Evolutionary conservation across 2,329 filamentous ascomycete genomes (phyloP).

Genomic region (Pseudogymnoascus sp.): DNA sequence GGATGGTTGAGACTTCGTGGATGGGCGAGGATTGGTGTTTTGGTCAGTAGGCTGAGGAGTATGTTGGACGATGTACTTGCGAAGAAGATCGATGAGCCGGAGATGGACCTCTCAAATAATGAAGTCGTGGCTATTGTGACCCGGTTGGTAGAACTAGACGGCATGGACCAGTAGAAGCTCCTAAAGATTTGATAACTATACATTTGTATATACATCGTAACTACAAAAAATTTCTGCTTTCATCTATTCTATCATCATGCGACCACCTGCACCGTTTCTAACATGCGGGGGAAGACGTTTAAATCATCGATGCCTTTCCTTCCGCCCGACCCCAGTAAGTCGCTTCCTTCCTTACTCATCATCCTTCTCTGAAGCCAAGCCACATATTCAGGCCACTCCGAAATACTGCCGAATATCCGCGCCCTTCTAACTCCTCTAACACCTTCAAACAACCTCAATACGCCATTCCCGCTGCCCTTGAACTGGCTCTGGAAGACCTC

Average conservation of each 20-base stretch:
- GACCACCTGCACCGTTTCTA: neutral
- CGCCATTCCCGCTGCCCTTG: slow-evolving; percentile 35
- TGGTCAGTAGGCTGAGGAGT: slow-evolving; percentile 72
- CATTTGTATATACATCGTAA: slow-evolving; percentile 5
- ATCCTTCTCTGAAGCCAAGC: slow-evolving; percentile 24
- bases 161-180: slow-evolving; percentile 52
- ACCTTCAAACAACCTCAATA: slow-evolving; percentile 38
- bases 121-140: slow-evolving; percentile 72
- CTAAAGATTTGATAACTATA: neutral
- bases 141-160: slow-evolving; percentile 81
- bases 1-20: slow-evolving; percentile 81
- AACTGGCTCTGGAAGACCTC: slow-evolving; percentile 41
- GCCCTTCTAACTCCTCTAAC: slow-evolving; percentile 38
- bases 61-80: slow-evolving; percentile 84
- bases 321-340: neutral
- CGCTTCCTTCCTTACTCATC: slow-evolving; percentile 15
- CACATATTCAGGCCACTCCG: slow-evolving; percentile 23
- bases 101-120: slow-evolving; percentile 47
- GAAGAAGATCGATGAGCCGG: slow-evolving; percentile 70
- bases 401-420: slow-evolving; percentile 31
- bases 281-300: neutral
- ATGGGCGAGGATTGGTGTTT: slow-evolving; percentile 89
- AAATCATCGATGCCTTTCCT: neutral
- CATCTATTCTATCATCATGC: neutral
- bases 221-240: neutral